Base-by-base conservation (phyloP, 2,329 filamentous ascomycete species). In the Diaporthe aspalathi region DNA sequence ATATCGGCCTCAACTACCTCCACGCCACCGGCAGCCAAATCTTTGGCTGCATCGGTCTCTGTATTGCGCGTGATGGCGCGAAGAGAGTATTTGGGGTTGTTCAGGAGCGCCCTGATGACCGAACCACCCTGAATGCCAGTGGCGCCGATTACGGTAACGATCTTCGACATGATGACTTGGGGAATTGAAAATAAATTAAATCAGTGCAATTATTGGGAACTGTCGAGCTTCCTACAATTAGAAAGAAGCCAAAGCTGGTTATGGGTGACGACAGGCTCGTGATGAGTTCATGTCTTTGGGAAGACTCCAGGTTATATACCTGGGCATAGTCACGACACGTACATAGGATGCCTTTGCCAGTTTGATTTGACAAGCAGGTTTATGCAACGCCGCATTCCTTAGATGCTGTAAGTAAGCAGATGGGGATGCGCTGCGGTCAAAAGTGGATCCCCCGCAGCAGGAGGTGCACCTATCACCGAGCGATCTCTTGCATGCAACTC, bases 91-190 rank as follows among this genome's bases (percentile, higher is more conserved):
- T 47, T 70, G 17, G 77, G 71, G 67, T 74, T 69, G 65, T 71
- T 74, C 60, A 77, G 73, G 45, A 81, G 74, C 24, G 74, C 71
- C 43, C 76, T 76, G n/a, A 77, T 77, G n/a, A 81, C 79, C 3
- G 79, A 80, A 22, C 79, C 79, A 63, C 80, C 80, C 74, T 81
- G 79, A 16, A 73, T 74, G 63, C 77, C 80, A 49, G 79, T 81
- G 52, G 76, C 79, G 14, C 79, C 79, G 53, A 81, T 78, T 3
- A 81, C 76, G n/a, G 77, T 76, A 56, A 81, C 52, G 62, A 78
- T 60, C 70, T 79, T 72, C 14, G 50, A 35, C 66, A 68, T 68
- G 38, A 6, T 49, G 27, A 22, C 5, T 9, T 35, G 32, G 32
- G 24, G 3, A 47, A n/a, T 16, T 22, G 9, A 9, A 35, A 40